phyloP scores from a whole-genome alignment of 2,329 filamentous ascomycete genomes.

The Cyanodermella asteris region DNA sequence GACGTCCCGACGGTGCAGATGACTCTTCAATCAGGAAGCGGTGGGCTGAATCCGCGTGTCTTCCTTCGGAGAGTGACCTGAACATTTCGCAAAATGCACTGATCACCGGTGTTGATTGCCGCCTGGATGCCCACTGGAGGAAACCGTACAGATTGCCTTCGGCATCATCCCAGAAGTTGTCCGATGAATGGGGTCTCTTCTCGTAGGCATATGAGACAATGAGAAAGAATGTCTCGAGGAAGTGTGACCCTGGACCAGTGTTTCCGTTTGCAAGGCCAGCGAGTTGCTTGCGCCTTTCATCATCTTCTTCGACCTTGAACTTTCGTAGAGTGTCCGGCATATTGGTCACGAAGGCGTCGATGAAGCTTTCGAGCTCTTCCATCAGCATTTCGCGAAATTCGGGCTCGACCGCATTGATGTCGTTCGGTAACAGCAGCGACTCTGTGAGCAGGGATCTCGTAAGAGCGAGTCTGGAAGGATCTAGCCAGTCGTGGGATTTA shows the following conservation, averaged over 20 bases:
- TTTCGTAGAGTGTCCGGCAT: conserved; percentile 79
- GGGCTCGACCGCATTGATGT: conserved; percentile 45
- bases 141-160: conserved; percentile 91
- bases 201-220: conserved; percentile 87
- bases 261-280: conserved; percentile 27
- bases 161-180: conserved; percentile 76
- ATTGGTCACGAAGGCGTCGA: conserved; percentile 85
- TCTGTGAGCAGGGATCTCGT: conserved; percentile 67
- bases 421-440: conserved; percentile 43
- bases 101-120: conserved; percentile 86
- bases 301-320: conserved; percentile 72
- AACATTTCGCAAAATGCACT: conserved; percentile 95
- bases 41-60: conserved; percentile 64
- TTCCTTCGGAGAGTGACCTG: conserved; percentile 63
- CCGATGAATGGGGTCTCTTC: conserved; percentile 58
- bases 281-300: conserved; percentile 39
- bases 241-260: conserved; percentile 24
- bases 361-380: conserved; percentile 65
- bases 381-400: conserved; percentile 55
- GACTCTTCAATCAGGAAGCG: conserved; percentile 69
- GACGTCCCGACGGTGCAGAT: conserved; percentile 48
- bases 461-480: conserved; percentile 64
- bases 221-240: conserved; percentile 77
- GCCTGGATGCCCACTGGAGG: conserved; percentile 85
- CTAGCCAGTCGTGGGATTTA: conserved; percentile 63